Evolutionary conservation across 495 filamentous ascomycete species (phyloP).

Genomic region (Chaetomium fimeti): DNA sequence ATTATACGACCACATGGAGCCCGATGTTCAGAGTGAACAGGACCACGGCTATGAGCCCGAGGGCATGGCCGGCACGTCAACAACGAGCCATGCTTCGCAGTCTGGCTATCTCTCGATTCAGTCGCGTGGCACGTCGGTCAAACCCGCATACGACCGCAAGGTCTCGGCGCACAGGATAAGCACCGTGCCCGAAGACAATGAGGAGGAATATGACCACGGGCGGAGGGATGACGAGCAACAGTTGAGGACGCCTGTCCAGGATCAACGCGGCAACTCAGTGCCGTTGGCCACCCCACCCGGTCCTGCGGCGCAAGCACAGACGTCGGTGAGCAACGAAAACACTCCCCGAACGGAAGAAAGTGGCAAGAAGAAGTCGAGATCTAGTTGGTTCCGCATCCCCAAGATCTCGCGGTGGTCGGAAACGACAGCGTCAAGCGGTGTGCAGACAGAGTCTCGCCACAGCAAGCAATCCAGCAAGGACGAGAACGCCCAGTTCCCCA

Average conservation of each 20-base stretch:
- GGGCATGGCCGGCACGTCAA: constrained; percentile 73
- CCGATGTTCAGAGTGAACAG: constrained; percentile 56
- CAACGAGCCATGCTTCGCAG: constrained; percentile 63
- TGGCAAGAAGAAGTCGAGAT: constrained; percentile 72
- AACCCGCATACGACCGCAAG: constrained; percentile 61
- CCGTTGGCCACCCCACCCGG: constrained; percentile 75
- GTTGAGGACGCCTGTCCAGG: constrained; percentile 50
- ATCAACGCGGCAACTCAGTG: constrained; percentile 58
- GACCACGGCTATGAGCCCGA: constrained; percentile 79
- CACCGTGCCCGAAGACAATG: constrained; percentile 79
- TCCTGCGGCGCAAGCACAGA: constrained; percentile 36
- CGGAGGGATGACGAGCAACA: constrained; percentile 47
- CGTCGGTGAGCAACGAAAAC: constrained; percentile 46
- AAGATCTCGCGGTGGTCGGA: constrained; percentile 97
- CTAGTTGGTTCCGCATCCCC: constrained; percentile 85
- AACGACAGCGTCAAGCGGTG: constrained; percentile 74
- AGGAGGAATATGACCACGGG: constrained; percentile 62
- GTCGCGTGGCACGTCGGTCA: constrained; percentile 59
- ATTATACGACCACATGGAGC: constrained; percentile 57
- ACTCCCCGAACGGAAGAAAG: constrained; percentile 58
- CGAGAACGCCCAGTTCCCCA: constrained; percentile 37
- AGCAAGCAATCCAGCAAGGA: constrained; percentile 50
- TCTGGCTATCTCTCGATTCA: constrained; percentile 74
- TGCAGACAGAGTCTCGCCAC: constrained; percentile 48
- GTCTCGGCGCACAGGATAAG: constrained; percentile 76